phyloP scores from a whole-genome alignment of 106 monocot species.

The Platanthera guangdongensis region DNA sequence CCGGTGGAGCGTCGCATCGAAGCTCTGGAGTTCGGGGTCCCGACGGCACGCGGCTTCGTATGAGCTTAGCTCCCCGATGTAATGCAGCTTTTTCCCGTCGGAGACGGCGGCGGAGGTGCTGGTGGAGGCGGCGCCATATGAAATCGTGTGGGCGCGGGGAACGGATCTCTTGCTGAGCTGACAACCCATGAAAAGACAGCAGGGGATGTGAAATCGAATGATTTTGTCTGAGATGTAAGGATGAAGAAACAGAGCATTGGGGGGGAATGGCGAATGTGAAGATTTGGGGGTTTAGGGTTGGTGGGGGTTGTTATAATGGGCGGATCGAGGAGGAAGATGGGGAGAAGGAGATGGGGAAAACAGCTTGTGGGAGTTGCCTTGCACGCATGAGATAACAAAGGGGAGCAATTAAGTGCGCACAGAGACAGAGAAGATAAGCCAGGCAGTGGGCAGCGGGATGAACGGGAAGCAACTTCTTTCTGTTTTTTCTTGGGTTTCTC shows the following conservation, averaged over 20 bases:
- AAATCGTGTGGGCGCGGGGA: not conserved
- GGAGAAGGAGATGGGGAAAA: not conserved
- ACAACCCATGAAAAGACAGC: conserved; percentile 17
- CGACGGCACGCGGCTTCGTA: conserved; percentile 28
- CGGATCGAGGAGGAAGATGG: not conserved
- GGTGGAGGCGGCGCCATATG: not conserved
- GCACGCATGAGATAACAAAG: conserved; percentile 14
- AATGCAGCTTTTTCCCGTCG: not conserved
- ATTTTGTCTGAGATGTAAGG: not conserved
- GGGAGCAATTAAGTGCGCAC: not conserved
- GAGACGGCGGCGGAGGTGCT: not conserved
- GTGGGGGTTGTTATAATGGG: not conserved
- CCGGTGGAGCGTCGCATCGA: conserved; percentile 29
- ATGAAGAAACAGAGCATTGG: not conserved
- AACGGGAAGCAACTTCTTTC: conserved; percentile 15
- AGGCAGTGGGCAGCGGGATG: not conserved
- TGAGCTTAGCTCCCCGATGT: conserved; percentile 20
- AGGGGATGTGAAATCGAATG: not conserved
- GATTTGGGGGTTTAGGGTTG: not conserved
- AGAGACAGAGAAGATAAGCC: too few species aligned
- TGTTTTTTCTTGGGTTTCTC: too few species aligned
- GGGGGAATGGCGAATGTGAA: not conserved
- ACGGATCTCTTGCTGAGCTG: conserved; percentile 20
- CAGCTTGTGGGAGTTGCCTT: conserved; percentile 5
- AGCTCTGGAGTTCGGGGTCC: conserved; percentile 29